These are phyloP conservation scores for Borovskyia barvae DNA, from an alignment of 208 protist genomes.

Conservation along the genomic window DNA sequence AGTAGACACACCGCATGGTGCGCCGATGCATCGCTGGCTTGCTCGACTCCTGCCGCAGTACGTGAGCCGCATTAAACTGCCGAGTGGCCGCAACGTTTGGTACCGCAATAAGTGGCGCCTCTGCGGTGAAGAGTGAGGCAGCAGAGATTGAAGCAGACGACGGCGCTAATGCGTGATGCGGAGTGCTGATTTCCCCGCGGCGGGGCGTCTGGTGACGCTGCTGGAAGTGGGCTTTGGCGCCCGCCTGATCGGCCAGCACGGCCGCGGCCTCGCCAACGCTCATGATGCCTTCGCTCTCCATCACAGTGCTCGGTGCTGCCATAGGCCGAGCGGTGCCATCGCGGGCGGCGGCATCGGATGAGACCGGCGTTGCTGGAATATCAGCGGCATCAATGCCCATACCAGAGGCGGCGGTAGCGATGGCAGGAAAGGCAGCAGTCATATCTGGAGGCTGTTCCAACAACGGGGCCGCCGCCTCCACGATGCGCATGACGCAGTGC, in stretches of 20 bases:
- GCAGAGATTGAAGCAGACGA: no score
- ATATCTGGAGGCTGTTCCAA: not conserved
- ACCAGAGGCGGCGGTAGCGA: no score
- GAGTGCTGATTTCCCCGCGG: not conserved
- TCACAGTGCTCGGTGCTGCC: not conserved
- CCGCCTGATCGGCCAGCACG: conserved; percentile 8
- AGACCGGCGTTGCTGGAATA: no score
- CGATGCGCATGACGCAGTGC: conserved; percentile 14
- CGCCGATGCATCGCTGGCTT: conserved; percentile 65
- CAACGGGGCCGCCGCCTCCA: conserved; percentile 4
- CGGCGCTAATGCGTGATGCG: no score
- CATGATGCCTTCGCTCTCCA: conserved; percentile 13
- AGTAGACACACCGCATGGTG: conserved; percentile 76
- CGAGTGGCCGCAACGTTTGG: conserved; percentile 49
- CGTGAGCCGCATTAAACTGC: conserved; percentile 36
- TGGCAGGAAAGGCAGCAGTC: not conserved
- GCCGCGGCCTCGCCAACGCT: conserved; percentile 20
- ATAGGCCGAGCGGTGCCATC: no score
- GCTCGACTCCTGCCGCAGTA: conserved; percentile 32
- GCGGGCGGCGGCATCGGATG: no score
- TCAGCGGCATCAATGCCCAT: no score
- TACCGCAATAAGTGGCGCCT: conserved; percentile 33
- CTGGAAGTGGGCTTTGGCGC: not conserved
- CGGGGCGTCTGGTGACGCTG: not conserved
- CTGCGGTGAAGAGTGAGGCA: not conserved